These are phyloP conservation scores for Phytopythium oedochilum DNA, from an alignment of 352 stramenopile genomes.

Conservation along the genomic window DNA sequence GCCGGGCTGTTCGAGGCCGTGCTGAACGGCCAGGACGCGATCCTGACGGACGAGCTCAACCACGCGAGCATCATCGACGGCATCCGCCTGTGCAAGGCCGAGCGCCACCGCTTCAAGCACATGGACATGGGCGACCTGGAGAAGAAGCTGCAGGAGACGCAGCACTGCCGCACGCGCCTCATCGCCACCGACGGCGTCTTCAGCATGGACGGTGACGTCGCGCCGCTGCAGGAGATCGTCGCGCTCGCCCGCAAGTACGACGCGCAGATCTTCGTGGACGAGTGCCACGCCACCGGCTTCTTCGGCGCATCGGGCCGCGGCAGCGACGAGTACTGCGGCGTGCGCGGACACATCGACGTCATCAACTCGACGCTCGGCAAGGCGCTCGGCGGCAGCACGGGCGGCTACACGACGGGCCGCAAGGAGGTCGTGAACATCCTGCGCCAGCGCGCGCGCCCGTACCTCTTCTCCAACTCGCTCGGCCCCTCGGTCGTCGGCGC, in stretches of 20 bases:
- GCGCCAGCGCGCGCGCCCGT: slow-evolving; percentile 87
- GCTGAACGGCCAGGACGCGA: slow-evolving; percentile 86
- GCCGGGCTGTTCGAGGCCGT: slow-evolving; percentile 90
- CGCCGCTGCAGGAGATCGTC: slow-evolving; percentile 87
- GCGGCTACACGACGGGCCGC: slow-evolving; percentile 89
- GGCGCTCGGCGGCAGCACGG: slow-evolving; percentile 89
- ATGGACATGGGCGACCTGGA: slow-evolving; percentile 92
- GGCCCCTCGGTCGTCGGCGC: slow-evolving; percentile 91
- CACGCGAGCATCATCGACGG: slow-evolving; percentile 95
- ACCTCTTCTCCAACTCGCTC: slow-evolving; percentile 94
- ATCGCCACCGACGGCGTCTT: slow-evolving; percentile 95
- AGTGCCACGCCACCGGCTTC: slow-evolving; percentile 93
- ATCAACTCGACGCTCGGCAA: slow-evolving; percentile 96
- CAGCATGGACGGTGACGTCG: slow-evolving; percentile 94
- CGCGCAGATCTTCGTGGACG: slow-evolving; percentile 91
- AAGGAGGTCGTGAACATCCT: slow-evolving; percentile 91
- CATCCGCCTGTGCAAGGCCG: slow-evolving; percentile 91
- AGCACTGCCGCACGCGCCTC: slow-evolving; percentile 88
- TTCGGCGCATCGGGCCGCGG: slow-evolving; percentile 90
- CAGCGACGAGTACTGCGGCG: slow-evolving; percentile 90
- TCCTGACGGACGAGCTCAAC: slow-evolving; percentile 93
- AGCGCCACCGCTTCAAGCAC: slow-evolving; percentile 92
- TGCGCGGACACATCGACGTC: slow-evolving; percentile 88
- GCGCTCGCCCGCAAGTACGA: slow-evolving; percentile 91
- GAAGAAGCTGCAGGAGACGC: slow-evolving; percentile 81